Conservation (phyloP, 2,329 filamentous ascomycete genomes). For the Coleophoma crateriformis region DNA sequence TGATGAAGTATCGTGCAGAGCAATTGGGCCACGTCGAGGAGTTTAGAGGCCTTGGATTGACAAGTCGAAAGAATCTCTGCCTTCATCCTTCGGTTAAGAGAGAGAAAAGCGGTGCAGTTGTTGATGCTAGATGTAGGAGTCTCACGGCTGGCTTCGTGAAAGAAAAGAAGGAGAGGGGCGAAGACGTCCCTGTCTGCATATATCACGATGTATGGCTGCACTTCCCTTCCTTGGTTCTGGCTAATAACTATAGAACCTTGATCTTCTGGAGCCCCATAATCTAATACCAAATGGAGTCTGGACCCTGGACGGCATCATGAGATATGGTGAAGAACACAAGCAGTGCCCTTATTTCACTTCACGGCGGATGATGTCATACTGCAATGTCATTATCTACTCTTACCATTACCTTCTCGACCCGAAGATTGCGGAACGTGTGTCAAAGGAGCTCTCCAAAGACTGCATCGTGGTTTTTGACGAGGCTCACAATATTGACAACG, state of each 20-base stretch:
- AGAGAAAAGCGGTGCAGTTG: conserved; percentile 90
- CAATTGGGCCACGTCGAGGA: conserved; percentile 90
- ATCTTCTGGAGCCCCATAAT: conserved; percentile 90
- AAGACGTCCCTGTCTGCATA: conserved; percentile 88
- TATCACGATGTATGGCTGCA: conserved; percentile 73
- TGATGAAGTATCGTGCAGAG: conserved; percentile 92
- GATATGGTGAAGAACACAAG: conserved; percentile 90
- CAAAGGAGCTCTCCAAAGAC: conserved; percentile 92
- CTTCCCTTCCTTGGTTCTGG: not conserved
- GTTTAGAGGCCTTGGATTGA: conserved; percentile 85
- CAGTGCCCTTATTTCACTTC: conserved; percentile 98
- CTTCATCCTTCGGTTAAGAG: conserved; percentile 93
- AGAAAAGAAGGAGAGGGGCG: conserved; percentile 92
- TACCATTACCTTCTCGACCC: conserved; percentile 98
- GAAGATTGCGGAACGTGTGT: conserved; percentile 85
- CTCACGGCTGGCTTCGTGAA: conserved; percentile 95
- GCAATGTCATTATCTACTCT: conserved; percentile 99
- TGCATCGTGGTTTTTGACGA: conserved; percentile 99
- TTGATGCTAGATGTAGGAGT: conserved; percentile 93
- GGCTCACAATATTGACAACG: conserved; percentile 98
- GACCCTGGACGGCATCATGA: conserved; percentile 83
- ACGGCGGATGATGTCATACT: conserved; percentile 97
- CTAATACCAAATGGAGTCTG: conserved; percentile 92
- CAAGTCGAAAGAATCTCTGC: conserved; percentile 95
- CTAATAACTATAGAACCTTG: conserved; percentile 63